These are phyloP conservation scores for Gentiana macrophylla DNA, from an alignment of 257 asterid species.

Conservation along the genomic window DNA sequence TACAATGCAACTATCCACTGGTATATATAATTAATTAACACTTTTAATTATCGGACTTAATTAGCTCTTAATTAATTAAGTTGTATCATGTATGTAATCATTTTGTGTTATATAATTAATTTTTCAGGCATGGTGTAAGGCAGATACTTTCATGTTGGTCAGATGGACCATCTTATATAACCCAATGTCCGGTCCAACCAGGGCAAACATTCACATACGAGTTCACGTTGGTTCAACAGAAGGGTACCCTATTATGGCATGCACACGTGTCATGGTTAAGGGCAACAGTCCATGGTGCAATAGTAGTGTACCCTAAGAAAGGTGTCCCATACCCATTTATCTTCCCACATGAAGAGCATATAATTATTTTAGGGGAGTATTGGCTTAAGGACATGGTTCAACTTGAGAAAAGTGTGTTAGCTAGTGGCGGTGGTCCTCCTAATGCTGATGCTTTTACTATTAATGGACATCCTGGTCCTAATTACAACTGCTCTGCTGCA, in stretches of 20 bases:
- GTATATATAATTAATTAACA: slow-evolving; percentile 6
- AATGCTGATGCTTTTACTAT: slow-evolving; percentile 47
- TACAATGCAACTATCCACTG: slow-evolving; percentile 57
- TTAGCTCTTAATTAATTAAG: too few species aligned
- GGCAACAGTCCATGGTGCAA: slow-evolving; percentile 55
- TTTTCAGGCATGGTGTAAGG: slow-evolving; percentile 53
- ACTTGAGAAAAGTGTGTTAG: slow-evolving; percentile 34
- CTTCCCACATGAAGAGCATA: slow-evolving; percentile 43
- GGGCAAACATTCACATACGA: slow-evolving; percentile 50
- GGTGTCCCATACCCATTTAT: slow-evolving; percentile 52
- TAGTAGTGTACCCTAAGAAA: slow-evolving; percentile 41
- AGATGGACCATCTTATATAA: slow-evolving; percentile 61
- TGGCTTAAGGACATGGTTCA: slow-evolving; percentile 38
- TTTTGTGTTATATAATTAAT: neutral
- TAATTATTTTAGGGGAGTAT: slow-evolving; percentile 47
- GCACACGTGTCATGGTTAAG: slow-evolving; percentile 66
- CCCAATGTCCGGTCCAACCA: slow-evolving; percentile 56
- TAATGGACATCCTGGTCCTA: slow-evolving; percentile 72
- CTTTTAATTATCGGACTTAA: too few species aligned
- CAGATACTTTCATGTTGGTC: slow-evolving; percentile 56
- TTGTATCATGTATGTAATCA: neutral
- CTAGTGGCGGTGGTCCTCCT: slow-evolving; percentile 49
- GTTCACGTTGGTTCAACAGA: slow-evolving; percentile 44
- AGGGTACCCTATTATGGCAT: slow-evolving; percentile 65
- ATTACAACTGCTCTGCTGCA: slow-evolving; percentile 47